Conservation (phyloP, 2,329 filamentous ascomycete genomes). For the Nannizzia gypsea region DNA sequence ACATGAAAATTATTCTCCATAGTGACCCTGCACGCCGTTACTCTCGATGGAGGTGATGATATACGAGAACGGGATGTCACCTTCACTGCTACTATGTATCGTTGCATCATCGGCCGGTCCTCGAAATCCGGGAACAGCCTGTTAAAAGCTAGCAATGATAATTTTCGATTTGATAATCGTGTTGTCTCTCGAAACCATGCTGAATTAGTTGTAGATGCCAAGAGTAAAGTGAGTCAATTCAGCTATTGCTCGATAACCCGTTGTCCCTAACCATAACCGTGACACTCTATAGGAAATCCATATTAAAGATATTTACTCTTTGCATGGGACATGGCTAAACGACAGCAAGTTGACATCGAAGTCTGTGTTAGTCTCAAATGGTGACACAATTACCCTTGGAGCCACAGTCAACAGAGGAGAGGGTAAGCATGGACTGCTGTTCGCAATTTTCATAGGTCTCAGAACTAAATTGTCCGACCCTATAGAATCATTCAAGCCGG, state of each 20-base stretch:
- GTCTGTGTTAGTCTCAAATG: conserved; percentile 29
- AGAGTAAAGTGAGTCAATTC: conserved; percentile 20
- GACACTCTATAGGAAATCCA: conserved; percentile 29
- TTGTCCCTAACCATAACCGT: not conserved
- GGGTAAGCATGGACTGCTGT: conserved; percentile 21
- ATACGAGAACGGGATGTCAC: conserved; percentile 24
- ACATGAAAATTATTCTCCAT: conserved; percentile 3
- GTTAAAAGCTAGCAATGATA: conserved; percentile 26
- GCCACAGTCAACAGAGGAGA: conserved; percentile 38
- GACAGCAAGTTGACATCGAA: conserved; percentile 30
- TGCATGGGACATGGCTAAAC: conserved; percentile 52
- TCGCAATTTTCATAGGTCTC: not conserved
- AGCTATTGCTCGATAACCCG: conserved; percentile 11
- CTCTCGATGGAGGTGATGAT: conserved; percentile 19
- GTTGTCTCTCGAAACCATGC: conserved; percentile 39
- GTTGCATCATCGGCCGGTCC: conserved; percentile 30
- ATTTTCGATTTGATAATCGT: conserved; percentile 36
- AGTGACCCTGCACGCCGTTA: conserved; percentile 27
- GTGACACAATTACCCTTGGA: conserved; percentile 36
- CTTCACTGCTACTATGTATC: conserved; percentile 20
- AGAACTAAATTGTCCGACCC: not conserved
- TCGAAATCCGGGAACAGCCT: conserved; percentile 30
- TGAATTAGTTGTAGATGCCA: conserved; percentile 20
- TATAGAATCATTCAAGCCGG: not conserved
- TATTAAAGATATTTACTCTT: conserved; percentile 46